A percentile compares a stretch with the other conserved stretches of the same genome.
Conservation (phyloP, 441 rosid species). For the Gossypium schwendimanii region DNA sequence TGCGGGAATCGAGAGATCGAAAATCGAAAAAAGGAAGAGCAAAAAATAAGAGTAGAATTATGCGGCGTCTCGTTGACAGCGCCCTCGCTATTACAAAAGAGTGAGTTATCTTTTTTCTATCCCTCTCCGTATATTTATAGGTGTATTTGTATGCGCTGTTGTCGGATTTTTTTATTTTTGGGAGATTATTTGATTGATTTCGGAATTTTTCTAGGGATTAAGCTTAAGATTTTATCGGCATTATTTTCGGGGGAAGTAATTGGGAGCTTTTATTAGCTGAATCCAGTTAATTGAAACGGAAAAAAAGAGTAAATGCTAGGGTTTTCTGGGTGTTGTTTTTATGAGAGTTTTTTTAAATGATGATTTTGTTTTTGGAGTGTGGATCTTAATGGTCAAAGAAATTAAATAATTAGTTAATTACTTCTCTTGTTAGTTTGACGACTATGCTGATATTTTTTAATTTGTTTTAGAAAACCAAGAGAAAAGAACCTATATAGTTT, state of each 20-base stretch:
- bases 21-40: neutral
- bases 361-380: neutral
- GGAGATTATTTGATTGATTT: neutral
- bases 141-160: neutral
- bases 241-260: neutral
- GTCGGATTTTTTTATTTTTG: neutral
- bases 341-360: neutral
- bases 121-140: neutral
- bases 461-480: neutral
- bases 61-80: slow-evolving; percentile 75
- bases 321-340: neutral
- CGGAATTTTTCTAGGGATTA: neutral
- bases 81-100: slow-evolving; percentile 79
- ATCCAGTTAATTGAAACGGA: neutral
- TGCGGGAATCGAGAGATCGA: slow-evolving; percentile 5
- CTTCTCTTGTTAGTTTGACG: neutral
- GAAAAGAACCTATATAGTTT: neutral
- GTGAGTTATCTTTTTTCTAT: slow-evolving; percentile 36
- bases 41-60: slow-evolving; percentile 5
- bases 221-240: neutral
- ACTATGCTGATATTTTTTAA: neutral
- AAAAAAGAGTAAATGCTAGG: neutral
- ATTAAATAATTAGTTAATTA: neutral
- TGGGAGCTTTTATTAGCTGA: slow-evolving; percentile 2
- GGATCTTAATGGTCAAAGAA: neutral